These are phyloP conservation scores for Psidium guajava DNA, from an alignment of 345 rosid species.

Conservation along the genomic window DNA sequence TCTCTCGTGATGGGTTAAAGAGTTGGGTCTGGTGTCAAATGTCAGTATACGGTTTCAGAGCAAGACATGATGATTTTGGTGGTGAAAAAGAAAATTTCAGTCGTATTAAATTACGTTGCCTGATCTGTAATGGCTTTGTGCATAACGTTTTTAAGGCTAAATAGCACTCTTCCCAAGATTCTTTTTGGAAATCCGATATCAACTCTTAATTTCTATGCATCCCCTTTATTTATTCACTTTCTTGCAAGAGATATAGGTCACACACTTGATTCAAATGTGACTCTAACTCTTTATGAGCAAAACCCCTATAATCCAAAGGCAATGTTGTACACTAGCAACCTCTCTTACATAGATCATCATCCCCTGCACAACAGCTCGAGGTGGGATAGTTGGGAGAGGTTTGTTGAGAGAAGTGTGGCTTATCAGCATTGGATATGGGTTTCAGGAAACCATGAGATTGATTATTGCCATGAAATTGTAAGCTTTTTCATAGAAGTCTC, in stretches of 20 bases:
- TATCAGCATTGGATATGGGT: neutral
- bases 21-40: neutral
- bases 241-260: neutral
- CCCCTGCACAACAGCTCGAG: neutral
- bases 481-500: neutral
- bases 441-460: neutral
- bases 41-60: neutral
- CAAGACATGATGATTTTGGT: neutral
- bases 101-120: neutral
- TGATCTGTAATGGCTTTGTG: too few relatives aligned
- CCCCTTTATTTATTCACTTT: neutral
- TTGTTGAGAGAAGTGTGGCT: neutral
- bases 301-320: neutral
- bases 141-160: too few relatives aligned
- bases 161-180: neutral
- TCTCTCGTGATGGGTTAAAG: neutral
- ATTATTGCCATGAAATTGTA: neutral
- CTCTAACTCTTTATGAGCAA: neutral
- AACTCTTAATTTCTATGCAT: neutral
- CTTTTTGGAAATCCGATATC: neutral
- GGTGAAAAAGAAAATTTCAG: neutral
- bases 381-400: neutral
- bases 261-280: neutral
- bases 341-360: neutral
- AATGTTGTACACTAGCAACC: neutral